Evolutionary conservation across 1,284 basidiomycete species (phyloP), one percentile per base, ranked within the genome.

Genomic region (Ganoderma boninense): DNA sequence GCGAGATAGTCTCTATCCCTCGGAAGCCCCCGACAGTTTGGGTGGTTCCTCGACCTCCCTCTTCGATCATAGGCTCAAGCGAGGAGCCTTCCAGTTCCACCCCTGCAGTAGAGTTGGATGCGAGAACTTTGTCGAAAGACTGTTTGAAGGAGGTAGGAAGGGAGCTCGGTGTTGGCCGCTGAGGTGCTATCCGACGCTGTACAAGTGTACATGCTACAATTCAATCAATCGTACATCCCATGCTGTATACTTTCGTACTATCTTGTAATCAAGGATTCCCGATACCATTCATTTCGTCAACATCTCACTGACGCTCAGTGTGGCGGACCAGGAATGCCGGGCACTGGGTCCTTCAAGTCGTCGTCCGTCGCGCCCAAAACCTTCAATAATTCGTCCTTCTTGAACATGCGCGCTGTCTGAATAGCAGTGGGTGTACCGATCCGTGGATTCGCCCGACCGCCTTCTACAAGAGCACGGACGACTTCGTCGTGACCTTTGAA

Each of bases 1-100:
- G 92, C 74, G 91, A 95, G 74, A 91, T 97, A 62, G 90, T 89
- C 1, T 89, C 93, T 8, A 87, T 91, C 68, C 88, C 90, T 0
- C 84, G 89, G 38, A 87, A 87, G 73, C 85, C 89, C 13, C 92
- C 94, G 0, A 84, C 86, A n/a, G 86, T 89, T n/a, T 93, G 92
- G 92, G 80, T 92, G 23, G 49, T 78, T 71, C 68, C 75, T 13
- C 70, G 69, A 16, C 62, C 71, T 32, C 71, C 63, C 54, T 71
- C 70, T 26, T 38, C 60, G 62, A 67, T 71, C 49, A 35, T 32
- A 63, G 38, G 23, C n/a, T n/a, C 11, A 14, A 74, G 68, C 72
- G 62, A 57, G 43, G 69, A 69, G 69, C 79, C 79, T 14, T 78
- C 78, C 3, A 78, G 82, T 18, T 79, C 81, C 18, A 78, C 73